Conservation (phyloP, 2,329 filamentous ascomycete species). For the Pseudopithomyces chartarum region DNA sequence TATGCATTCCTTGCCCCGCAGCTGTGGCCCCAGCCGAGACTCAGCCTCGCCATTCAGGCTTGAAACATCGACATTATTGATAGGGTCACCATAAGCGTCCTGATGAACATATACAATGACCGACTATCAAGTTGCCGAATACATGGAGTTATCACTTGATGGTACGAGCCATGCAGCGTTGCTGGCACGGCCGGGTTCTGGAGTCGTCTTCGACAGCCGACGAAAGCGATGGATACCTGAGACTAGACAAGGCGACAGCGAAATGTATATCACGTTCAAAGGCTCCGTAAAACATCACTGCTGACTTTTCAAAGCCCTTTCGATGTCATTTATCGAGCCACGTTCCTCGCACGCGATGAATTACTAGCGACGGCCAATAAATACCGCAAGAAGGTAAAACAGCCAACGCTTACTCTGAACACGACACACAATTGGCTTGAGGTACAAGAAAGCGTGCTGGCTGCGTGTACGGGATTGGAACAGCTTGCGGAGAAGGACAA, state of each 20-base stretch:
- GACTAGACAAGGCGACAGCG: too few relatives aligned
- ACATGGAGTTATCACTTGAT: constrained; percentile 4
- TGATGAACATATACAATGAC: neutral
- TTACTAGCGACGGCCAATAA: constrained; percentile 1
- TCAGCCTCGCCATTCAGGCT: neutral
- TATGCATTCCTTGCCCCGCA: neutral
- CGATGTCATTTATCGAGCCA: constrained; percentile 5
- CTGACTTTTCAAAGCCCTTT: neutral
- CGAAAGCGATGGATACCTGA: too few relatives aligned
- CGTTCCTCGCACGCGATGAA: constrained; percentile 6
- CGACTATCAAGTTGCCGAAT: constrained; percentile 7
- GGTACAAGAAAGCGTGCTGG: constrained; percentile 2
- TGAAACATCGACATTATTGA: neutral
- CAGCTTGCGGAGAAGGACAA: constrained; percentile 5
- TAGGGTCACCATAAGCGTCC: too few relatives aligned
- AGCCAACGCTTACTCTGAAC: constrained; percentile 1
- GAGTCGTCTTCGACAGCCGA: constrained; percentile 1
- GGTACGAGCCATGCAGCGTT: constrained; percentile 1
- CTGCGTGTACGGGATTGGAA: neutral
- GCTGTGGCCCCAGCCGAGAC: neutral
- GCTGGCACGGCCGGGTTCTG: constrained; percentile 1
- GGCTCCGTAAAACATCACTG: neutral
- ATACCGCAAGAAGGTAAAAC: constrained; percentile 8
- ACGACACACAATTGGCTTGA: constrained; percentile 3
- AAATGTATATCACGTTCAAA: neutral